phyloP scores from a whole-genome alignment of 2,329 filamentous ascomycete genomes.

The Alternaria gansuensis region DNA sequence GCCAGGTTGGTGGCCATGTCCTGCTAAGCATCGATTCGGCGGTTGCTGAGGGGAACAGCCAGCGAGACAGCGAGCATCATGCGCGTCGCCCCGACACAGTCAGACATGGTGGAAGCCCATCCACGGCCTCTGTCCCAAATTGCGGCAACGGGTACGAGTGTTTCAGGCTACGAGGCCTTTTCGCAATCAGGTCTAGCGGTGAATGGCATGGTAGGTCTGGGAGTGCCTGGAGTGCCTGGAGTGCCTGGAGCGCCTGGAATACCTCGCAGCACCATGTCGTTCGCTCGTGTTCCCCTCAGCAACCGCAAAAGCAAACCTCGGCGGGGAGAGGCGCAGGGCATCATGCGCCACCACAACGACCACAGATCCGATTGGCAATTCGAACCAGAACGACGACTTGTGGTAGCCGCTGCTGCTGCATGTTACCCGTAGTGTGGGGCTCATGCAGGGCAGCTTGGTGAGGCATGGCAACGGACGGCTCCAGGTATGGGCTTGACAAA shows the following conservation, averaged over 20 bases:
- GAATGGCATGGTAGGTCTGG: slow-evolving; percentile 3
- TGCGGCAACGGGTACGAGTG: slow-evolving; percentile 3
- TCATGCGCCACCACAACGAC: slow-evolving; percentile 12
- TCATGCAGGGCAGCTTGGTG: slow-evolving; percentile 22
- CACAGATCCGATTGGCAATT: slow-evolving; percentile 15
- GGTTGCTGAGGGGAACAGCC: slow-evolving; percentile 5
- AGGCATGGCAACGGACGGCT: slow-evolving; percentile 17
- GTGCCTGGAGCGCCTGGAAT: background rate
- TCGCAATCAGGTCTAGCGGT: slow-evolving; percentile 4
- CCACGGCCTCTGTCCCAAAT: slow-evolving; percentile 1
- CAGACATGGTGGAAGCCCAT: slow-evolving; percentile 2
- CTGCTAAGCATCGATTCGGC: background rate
- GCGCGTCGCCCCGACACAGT: background rate
- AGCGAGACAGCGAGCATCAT: background rate
- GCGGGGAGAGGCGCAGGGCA: slow-evolving; percentile 4
- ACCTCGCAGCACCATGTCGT: slow-evolving; percentile 2
- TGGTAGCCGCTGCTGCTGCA: slow-evolving; percentile 18
- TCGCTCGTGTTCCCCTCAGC: slow-evolving; percentile 13
- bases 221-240: background rate
- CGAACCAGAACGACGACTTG: background rate
- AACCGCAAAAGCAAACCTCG: slow-evolving; percentile 18
- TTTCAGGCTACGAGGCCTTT: slow-evolving; percentile 4
- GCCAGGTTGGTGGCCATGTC: background rate
- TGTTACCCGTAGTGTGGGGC: slow-evolving; percentile 17
- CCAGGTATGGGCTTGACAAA: slow-evolving; percentile 13